Percentiles rank a stretch among this genome's conserved stretches.
These are phyloP conservation scores for Cyclospora cayetanensis DNA, from an alignment of 169 alveolate species.

Conservation along the genomic window DNA sequence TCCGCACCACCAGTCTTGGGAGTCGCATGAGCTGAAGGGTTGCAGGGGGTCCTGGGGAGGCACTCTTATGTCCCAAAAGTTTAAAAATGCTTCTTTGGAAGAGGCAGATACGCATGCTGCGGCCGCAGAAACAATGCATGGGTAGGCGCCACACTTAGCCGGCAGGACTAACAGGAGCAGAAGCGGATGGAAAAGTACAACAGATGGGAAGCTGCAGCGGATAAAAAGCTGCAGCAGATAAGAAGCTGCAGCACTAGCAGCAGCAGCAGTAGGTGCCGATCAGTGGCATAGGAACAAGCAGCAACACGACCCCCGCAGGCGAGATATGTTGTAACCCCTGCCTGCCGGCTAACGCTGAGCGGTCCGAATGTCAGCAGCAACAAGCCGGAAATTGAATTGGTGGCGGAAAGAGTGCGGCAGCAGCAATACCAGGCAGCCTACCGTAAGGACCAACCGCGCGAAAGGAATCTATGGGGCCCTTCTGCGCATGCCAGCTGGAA, in stretches of 20 bases:
- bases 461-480: conserved; percentile 13
- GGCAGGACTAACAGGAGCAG: conserved; percentile 6
- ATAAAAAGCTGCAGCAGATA: neutral
- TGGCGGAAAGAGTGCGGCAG: neutral
- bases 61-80: conserved; percentile 58
- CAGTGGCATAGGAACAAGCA: neutral
- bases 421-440: conserved; percentile 15
- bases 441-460: conserved; percentile 19
- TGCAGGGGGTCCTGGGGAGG: neutral
- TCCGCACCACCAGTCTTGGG: conserved; percentile 6
- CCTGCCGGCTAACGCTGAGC: no score
- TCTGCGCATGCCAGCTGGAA: conserved; percentile 28
- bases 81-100: conserved; percentile 17
- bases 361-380: neutral
- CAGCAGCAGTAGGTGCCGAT: neutral
- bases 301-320: conserved; percentile 16
- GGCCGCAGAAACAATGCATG: neutral
- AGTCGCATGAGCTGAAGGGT: neutral
- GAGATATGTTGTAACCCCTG: no score
- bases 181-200: neutral
- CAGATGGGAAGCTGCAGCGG: neutral
- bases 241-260: neutral
- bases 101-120: conserved; percentile 56
- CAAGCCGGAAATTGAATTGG: neutral
- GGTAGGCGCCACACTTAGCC: neutral